phyloP scores from a whole-genome alignment of 192 early-diverging fungal species.

The Funneliformis geosporum region DNA sequence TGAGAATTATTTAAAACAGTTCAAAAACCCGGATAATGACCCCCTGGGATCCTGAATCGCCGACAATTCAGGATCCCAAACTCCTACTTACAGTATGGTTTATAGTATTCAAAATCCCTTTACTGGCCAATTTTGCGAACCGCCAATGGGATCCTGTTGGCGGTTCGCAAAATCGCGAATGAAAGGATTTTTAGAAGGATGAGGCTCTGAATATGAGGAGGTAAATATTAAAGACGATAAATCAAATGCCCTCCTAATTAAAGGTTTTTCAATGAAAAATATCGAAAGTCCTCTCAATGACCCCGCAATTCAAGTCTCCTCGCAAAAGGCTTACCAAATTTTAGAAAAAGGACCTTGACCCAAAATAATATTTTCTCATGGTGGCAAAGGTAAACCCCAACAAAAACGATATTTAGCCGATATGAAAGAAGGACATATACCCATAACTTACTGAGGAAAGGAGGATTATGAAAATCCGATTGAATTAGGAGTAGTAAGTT shows the following conservation, averaged over 20 bases:
- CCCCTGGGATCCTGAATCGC: not conserved
- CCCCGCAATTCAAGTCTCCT: too few species aligned
- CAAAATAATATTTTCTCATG: too few species aligned
- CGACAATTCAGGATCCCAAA: not conserved
- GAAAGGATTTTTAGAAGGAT: not conserved
- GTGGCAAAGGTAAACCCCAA: too few species aligned
- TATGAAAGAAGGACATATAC: too few species aligned
- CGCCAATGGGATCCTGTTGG: not conserved
- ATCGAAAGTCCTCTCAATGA: not conserved
- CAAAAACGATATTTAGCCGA: too few species aligned
- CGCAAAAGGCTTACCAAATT: too few species aligned
- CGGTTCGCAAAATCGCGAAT: not conserved
- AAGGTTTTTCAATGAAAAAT: not conserved
- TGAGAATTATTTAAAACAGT: not conserved
- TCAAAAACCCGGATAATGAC: constrained; percentile 14
- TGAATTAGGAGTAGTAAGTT: too few species aligned
- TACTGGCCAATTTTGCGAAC: not conserved
- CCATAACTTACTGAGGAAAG: too few species aligned
- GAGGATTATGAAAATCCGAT: too few species aligned
- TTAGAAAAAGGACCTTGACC: too few species aligned
- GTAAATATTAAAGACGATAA: not conserved
- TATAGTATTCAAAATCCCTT: constrained; percentile 2
- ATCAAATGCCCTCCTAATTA: not conserved
- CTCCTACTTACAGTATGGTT: not conserved
- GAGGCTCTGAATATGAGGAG: not conserved